Base-by-base conservation (phyloP, 176 grass and related monocot species). In the Musa itinerans region DNA sequence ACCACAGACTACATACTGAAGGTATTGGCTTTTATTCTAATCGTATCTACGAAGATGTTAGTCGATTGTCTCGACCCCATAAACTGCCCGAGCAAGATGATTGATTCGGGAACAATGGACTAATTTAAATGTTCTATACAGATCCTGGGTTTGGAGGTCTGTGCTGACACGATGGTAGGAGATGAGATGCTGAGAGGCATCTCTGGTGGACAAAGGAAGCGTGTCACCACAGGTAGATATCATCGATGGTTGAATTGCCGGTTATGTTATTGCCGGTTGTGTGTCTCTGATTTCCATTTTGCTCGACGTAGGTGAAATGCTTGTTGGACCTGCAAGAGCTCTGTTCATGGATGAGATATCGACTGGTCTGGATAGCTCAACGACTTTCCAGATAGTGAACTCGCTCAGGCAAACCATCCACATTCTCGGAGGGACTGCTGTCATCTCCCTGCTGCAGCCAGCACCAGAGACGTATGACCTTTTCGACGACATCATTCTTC, bases 281-380 rank as follows among this genome's bases (percentile, higher is more conserved):
- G 9, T 61, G 17, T 25, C 63, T 17, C 14, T 27, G 19, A 69
- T 56, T 29, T 27, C 56, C 21, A 15, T 4, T 27, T 23, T 29
- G 52, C 29, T 14, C 23, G 43, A 59, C 71, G 63, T 76, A 91
- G 92, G 88, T 24, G 92, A 95, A 81, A 95, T 96, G 92, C 76
- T 96, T 75, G 92, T 96, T 50, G 89, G 86, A 24, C 86, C 91
- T 75, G 92, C 87, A 54, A 80, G 80, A 54, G 92, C 86, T 72
- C 80, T 96, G 52, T 91, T 96, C 83, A 91, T 96, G 92, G 92
- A 91, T 53, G 88, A 95, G 86, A 96, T 96, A 91, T 96, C 92
- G 52, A 96, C 92, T 6, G 88, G 92, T 68, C 84, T 96, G 16
- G 92, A 96, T 66, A 96, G 92, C 72, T 96, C 92, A 9, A 96